Evolutionary conservation across 768 basidiomycete genomes (phyloP).

Genomic region (Naganishia vaughanmartiniae): DNA sequence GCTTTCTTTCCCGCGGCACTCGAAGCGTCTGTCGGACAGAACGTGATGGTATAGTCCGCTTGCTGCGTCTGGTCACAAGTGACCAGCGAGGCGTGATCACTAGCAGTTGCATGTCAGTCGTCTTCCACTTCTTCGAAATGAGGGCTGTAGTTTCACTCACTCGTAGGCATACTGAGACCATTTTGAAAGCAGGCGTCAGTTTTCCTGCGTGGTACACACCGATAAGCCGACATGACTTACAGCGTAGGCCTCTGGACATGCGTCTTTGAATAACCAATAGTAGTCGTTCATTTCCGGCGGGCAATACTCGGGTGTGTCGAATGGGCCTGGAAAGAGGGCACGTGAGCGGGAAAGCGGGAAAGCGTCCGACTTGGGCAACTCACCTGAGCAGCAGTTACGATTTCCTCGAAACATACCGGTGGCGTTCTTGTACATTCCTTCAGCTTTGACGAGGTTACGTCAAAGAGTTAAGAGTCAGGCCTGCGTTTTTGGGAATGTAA

Average conservation of each 20-base stretch:
- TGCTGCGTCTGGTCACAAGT: neutral
- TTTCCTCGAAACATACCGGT: neutral
- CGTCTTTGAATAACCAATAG: slow-evolving; percentile 2
- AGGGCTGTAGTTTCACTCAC: neutral
- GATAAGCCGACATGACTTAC: neutral
- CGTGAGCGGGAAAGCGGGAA: neutral
- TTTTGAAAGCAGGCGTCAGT: neutral
- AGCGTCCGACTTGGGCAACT: neutral
- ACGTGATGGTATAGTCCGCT: slow-evolving; percentile 17
- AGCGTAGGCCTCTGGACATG: slow-evolving; percentile 9
- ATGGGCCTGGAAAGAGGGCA: neutral
- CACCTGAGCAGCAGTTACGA: slow-evolving; percentile 17
- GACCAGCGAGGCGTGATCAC: neutral
- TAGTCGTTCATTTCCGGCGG: neutral
- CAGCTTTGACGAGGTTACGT: neutral
- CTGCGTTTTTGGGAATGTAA: neutral
- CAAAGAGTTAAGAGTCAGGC: neutral
- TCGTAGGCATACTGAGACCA: neutral
- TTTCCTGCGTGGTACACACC: neutral
- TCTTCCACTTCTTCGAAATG: neutral
- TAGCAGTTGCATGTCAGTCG: neutral
- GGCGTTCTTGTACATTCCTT: neutral
- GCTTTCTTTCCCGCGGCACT: neutral
- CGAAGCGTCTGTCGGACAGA: neutral
- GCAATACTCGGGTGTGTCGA: neutral